A percentile compares a stretch with the other conserved stretches of the same genome.
Evolutionary conservation across 176 grass and related monocot genomes (phyloP).

Genomic region (Avena insularis): DNA sequence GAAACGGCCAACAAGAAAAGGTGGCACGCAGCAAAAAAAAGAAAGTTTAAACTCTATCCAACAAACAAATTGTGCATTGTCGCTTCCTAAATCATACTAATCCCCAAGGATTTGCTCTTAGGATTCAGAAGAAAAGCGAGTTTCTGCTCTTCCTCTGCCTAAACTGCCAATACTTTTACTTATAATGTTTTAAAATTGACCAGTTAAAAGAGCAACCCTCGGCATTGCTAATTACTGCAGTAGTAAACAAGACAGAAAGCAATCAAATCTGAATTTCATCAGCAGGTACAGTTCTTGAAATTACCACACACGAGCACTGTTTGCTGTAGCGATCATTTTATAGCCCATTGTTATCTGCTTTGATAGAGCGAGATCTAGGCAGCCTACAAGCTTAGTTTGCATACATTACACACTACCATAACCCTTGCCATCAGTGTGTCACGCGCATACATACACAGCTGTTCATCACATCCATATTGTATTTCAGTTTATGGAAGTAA

Average conservation of each 20-base stretch:
- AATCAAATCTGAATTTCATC: slow-evolving; percentile 14
- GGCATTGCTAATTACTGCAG: neutral
- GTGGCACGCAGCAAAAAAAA: neutral
- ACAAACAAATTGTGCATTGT: neutral
- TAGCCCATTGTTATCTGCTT: neutral
- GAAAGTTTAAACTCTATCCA: neutral
- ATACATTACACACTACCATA: neutral
- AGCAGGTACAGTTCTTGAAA: neutral
- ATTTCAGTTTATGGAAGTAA: neutral
- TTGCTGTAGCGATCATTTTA: neutral
- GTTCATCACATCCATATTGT: neutral
- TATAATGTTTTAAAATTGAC: neutral
- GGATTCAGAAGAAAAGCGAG: neutral
- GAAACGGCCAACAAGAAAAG: neutral
- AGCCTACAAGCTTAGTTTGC: neutral
- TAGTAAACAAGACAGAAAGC: neutral
- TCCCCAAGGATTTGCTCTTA: neutral
- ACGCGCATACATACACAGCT: neutral
- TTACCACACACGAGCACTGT: too few species aligned
- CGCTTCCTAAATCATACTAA: neutral
- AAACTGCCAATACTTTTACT: neutral
- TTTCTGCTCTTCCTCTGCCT: neutral
- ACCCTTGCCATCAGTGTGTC: neutral
- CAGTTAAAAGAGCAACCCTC: neutral
- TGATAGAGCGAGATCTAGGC: neutral